These are phyloP conservation scores for Immersiella caudata DNA, from an alignment of 495 filamentous ascomycete genomes.

Conservation along the genomic window DNA sequence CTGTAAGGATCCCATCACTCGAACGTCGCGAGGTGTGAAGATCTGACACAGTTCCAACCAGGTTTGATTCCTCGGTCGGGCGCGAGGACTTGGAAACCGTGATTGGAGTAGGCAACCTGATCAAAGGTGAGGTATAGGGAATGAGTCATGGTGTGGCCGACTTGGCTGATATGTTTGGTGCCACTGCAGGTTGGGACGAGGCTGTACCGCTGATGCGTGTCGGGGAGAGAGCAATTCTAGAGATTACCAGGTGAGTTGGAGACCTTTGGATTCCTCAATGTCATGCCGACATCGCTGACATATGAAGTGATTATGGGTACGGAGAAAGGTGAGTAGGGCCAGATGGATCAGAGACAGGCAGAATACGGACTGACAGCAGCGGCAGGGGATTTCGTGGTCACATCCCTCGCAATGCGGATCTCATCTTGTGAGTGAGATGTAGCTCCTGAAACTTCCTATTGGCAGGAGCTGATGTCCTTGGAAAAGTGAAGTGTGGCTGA, in stretches of 20 bases:
- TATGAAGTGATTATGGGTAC: slow-evolving; percentile 77
- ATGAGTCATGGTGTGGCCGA: neutral
- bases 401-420: slow-evolving; percentile 57
- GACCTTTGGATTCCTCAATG: neutral
- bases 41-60: slow-evolving; percentile 34
- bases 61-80: slow-evolving; percentile 78
- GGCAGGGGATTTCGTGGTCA: slow-evolving; percentile 66
- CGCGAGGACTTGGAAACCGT: slow-evolving; percentile 63
- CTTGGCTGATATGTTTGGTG: slow-evolving; percentile 17
- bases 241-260: slow-evolving; percentile 69
- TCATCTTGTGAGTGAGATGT: slow-evolving; percentile 55
- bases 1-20: slow-evolving; percentile 40
- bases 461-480: slow-evolving; percentile 13
- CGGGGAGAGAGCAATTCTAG: slow-evolving; percentile 78
- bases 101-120: slow-evolving; percentile 78
- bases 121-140: slow-evolving; percentile 61
- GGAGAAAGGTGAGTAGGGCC: slow-evolving; percentile 58
- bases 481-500: slow-evolving; percentile 56
- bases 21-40: neutral
- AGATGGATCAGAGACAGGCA: neutral
- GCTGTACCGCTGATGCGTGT: slow-evolving; percentile 77
- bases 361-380: neutral
- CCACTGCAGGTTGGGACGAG: slow-evolving; percentile 75
- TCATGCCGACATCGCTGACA: neutral
- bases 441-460: slow-evolving; percentile 8